Conservation (phyloP, 140 eudicot species). For the Ambrosia hybrid region DNA sequence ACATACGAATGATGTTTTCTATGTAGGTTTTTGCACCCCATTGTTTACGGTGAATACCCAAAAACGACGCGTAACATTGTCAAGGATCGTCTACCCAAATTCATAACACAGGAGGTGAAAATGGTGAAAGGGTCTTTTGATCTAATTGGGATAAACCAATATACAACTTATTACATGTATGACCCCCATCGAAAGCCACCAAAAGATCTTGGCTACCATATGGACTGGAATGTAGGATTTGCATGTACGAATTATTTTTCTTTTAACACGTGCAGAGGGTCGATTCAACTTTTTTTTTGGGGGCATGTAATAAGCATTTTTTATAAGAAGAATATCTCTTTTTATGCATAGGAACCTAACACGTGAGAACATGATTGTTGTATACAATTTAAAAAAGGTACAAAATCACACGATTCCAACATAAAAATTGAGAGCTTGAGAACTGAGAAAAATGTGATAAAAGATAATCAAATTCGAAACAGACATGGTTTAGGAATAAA, state of each 20-base stretch:
- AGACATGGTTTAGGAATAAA: no score
- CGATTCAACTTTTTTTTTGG: no score
- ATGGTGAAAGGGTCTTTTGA: slow-evolving; percentile 92
- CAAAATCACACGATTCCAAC: no score
- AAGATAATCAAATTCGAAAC: no score
- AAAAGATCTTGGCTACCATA: slow-evolving; percentile 63
- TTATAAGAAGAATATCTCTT: no score
- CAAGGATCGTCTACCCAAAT: slow-evolving; percentile 79
- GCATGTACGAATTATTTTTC: slow-evolving; percentile 89
- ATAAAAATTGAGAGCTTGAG: no score
- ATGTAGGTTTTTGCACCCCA: slow-evolving; percentile 81
- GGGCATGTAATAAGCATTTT: no score
- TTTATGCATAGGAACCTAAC: no score
- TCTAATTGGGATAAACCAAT: slow-evolving; percentile 81
- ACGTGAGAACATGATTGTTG: no score
- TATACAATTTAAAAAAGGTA: no score
- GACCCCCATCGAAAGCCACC: slow-evolving; percentile 50
- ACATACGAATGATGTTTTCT: neutral
- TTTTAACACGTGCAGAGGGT: no score
- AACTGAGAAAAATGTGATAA: no score
- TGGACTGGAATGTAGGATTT: slow-evolving; percentile 82
- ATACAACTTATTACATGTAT: slow-evolving; percentile 83
- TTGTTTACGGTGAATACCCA: slow-evolving; percentile 94
- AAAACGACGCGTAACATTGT: slow-evolving; percentile 83
- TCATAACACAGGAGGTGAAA: slow-evolving; percentile 61